Evolutionary conservation across 2,329 filamentous ascomycete species (phyloP).

Genomic region (Fusarium sp.): DNA sequence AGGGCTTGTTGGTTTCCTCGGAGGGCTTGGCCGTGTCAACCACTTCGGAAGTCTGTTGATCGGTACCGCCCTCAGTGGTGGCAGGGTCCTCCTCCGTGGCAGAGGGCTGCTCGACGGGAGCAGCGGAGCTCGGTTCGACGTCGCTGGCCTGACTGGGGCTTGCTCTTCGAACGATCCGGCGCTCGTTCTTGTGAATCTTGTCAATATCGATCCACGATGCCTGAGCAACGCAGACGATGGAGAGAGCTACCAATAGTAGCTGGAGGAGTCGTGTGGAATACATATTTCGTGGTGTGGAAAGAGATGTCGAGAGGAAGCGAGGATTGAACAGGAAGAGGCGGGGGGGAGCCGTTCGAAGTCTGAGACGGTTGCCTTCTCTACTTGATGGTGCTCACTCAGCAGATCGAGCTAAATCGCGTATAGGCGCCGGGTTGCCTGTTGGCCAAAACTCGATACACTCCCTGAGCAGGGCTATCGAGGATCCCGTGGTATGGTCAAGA

Average conservation of each 20-base stretch:
- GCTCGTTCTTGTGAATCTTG: constrained; percentile 42
- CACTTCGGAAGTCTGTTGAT: constrained; percentile 23
- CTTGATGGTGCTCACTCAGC: constrained; percentile 16
- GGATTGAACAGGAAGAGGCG: constrained; percentile 2
- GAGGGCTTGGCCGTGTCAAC: constrained; percentile 25
- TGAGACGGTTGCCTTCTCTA: constrained; percentile 8
- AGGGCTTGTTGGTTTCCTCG: constrained; percentile 23
- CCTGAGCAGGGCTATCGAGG: constrained; percentile 3
- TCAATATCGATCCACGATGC: constrained; percentile 54
- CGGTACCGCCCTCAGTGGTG: constrained; percentile 14
- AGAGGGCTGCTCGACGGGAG: constrained; percentile 18
- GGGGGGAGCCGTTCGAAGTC: constrained; percentile 7
- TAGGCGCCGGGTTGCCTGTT: constrained; percentile 14
- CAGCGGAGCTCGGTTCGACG: constrained; percentile 26
- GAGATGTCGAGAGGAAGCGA: constrained; percentile 2
- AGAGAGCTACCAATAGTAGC: constrained; percentile 66
- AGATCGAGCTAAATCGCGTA: constrained; percentile 14
- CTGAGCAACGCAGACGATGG: constrained; percentile 63
- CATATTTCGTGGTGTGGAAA: constrained; percentile 56
- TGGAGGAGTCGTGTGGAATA: constrained; percentile 62
- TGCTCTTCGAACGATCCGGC: constrained; percentile 41
- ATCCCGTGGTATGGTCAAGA: constrained; percentile 14
- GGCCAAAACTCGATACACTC: constrained; percentile 21
- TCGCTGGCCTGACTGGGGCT: constrained; percentile 33
- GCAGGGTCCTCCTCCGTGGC: constrained; percentile 20